These are phyloP conservation scores for Tarenaya hassleriana DNA, from an alignment of 345 rosid species.

Conservation along the genomic window DNA sequence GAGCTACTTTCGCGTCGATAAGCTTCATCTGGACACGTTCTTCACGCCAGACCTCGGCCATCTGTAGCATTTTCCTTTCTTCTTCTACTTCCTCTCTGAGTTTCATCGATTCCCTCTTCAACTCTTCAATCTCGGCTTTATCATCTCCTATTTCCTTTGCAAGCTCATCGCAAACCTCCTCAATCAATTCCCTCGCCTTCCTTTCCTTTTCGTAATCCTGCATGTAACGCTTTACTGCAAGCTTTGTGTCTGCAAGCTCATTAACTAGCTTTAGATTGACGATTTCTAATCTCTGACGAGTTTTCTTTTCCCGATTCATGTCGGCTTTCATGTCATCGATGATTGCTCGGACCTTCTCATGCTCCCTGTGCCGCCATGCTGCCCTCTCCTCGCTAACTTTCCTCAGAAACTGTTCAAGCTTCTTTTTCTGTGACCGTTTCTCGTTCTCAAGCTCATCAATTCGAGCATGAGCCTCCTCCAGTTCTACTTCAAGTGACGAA, in stretches of 20 bases:
- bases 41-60: conserved; percentile 97
- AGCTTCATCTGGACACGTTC: conserved; percentile 95
- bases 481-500: conserved; percentile 56
- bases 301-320: conserved; percentile 62
- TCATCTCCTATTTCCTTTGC: conserved; percentile 79
- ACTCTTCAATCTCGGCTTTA: conserved; percentile 60
- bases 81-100: conserved; percentile 67
- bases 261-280: conserved; percentile 64
- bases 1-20: conserved; percentile 61
- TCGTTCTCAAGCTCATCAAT: conserved; percentile 62
- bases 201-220: conserved; percentile 73
- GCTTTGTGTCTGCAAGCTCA: conserved; percentile 70
- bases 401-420: conserved; percentile 73
- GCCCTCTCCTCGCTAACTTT: conserved; percentile 84
- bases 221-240: conserved; percentile 55
- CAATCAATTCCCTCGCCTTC: conserved; percentile 52
- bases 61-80: conserved; percentile 87
- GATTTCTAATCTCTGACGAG: conserved; percentile 57
- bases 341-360: conserved; percentile 73
- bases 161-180: conserved; percentile 82
- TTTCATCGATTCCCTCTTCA: conserved; percentile 59
- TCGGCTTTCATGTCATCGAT: conserved; percentile 60
- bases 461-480: conserved; percentile 53
- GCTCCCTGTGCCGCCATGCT: conserved; percentile 76
- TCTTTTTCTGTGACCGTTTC: conserved; percentile 65